Evolutionary conservation across 441 rosid species (phyloP).

Genomic region (Adansonia madagascariensis): DNA sequence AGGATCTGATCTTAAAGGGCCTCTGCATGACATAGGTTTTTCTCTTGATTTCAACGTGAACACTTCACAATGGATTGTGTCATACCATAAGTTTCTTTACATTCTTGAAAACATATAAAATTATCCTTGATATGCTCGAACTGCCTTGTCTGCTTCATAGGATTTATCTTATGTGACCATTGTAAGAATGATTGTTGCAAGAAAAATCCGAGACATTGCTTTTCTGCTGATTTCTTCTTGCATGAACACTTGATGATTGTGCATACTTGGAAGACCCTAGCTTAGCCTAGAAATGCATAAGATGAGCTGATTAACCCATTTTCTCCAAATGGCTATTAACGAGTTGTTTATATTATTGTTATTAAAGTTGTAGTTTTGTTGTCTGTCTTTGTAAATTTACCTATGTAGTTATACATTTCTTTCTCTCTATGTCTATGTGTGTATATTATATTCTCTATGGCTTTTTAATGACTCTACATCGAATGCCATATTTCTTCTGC

Average conservation of each 20-base stretch:
- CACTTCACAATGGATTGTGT: background rate
- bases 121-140: background rate
- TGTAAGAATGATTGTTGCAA: constrained; percentile 12
- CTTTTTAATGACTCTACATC: background rate
- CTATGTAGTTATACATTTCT: background rate
- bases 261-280: background rate
- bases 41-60: background rate
- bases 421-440: background rate
- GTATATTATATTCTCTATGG: background rate
- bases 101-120: background rate
- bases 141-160: background rate
- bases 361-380: background rate
- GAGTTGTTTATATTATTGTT: background rate
- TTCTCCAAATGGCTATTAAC: background rate
- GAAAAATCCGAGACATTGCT: background rate
- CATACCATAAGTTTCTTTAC: background rate
- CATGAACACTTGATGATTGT: background rate
- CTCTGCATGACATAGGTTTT: background rate
- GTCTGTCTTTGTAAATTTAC: background rate
- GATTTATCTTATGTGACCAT: background rate
- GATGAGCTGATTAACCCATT: constrained; percentile 14
- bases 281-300: constrained; percentile 7
- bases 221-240: constrained; percentile 21
- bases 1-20: constrained; percentile 10
- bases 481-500: constrained; percentile 13